Base-by-base conservation (phyloP, 2,329 filamentous ascomycete genomes). In the Arthrocladium fulminans region DNA sequence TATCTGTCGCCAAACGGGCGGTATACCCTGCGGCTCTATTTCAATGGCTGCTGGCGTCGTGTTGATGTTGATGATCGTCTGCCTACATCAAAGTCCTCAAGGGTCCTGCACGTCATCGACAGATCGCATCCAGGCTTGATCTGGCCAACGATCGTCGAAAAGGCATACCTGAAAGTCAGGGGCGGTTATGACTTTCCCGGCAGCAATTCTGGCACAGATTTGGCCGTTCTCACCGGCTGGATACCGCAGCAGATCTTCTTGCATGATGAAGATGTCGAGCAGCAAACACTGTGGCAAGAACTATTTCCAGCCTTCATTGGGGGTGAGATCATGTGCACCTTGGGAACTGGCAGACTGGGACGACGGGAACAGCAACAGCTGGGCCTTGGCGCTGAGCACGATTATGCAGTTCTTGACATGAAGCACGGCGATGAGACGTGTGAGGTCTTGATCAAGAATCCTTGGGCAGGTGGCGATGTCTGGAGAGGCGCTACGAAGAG, bases 111-210 rank as follows among this genome's bases (percentile, higher is more conserved):
- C 64, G 89, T 97, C 8, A 77, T 94, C 39, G 90, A 97, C 59
- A 79, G 88, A 29, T 82, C 82, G 35, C 88, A 95, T 54, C 84
- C 86, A 3, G 73, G 70, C n/a, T 72, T 94, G 12, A 68, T 97
- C 12, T 97, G 90, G 88, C 92, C 92, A 4, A 88, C 90, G 2
- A 73, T 98, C 3, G 71, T 97, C 13, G 92, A 98, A 63, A 98
- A 98, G 63, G 92, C 92, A 0, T 98, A 98, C 58, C 72, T 98
- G 1, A 98, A 97, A 69, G 80, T 97, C 9, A 80, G 90, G 48
- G 92, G 92, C 23, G 92, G 92, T 27, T 98, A 98, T 63, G 89
- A 98, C 61, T 98, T 98, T 56, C 90, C 92, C 0, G 92, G 92
- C 6, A 97, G 92, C 61, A 97, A 97, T 64, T 97, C 90, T 1